Evolutionary conservation across 192 early-diverging fungal species (phyloP).

Genomic region (Gonapodya sp.): DNA sequence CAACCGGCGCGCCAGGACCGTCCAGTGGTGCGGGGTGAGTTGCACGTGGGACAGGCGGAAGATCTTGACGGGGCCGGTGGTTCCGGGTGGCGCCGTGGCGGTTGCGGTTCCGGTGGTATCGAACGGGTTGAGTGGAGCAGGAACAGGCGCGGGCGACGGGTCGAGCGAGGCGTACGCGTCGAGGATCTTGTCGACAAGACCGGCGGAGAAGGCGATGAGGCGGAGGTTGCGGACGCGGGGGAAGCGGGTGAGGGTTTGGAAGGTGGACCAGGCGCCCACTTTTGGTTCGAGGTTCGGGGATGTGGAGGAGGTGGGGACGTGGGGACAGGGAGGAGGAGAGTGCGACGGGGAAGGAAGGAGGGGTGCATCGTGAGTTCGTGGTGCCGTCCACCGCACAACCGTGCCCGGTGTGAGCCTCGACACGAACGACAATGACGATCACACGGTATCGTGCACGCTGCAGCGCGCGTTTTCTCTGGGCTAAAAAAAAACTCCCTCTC

Average conservation of each 20-base stretch:
- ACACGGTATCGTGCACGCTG: no score
- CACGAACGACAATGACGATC: no score
- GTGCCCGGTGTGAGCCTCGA: no score
- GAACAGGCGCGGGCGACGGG: not conserved
- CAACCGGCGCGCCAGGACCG: not conserved
- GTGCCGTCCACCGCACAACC: no score
- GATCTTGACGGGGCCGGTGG: not conserved
- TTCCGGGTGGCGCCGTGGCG: not conserved
- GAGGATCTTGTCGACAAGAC: not conserved
- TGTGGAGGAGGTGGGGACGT: no score
- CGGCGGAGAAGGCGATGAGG: not conserved
- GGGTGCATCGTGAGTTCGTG: no score
- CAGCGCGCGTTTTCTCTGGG: no score
- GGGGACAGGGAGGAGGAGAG: not conserved
- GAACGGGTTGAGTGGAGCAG: not conserved
- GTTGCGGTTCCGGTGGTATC: not conserved
- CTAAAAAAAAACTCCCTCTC: no score
- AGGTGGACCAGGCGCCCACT: not conserved
- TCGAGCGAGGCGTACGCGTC: not conserved
- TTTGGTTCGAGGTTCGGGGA: not conserved
- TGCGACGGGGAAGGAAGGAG: not conserved
- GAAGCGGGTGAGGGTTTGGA: not conserved
- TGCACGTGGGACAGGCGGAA: not conserved
- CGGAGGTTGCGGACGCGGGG: not conserved
- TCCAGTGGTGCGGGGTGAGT: not conserved